Conservation (phyloP, 805 yeast genomes). For the Sugiyamaella marilandica region DNA sequence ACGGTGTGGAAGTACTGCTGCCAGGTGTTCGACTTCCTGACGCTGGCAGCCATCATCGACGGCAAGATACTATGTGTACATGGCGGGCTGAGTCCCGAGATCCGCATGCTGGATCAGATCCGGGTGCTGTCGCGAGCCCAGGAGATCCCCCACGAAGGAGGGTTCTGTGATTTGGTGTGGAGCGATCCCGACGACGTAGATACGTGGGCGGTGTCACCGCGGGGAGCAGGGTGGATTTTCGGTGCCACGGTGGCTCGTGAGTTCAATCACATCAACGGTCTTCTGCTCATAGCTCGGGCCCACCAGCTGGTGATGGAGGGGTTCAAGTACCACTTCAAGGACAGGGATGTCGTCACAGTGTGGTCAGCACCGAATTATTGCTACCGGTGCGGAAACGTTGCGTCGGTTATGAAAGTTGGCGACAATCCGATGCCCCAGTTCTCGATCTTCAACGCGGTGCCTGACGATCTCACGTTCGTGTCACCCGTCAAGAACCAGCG, state of each 20-base stretch:
- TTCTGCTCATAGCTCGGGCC: slow-evolving; percentile 87
- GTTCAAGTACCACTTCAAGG: slow-evolving; percentile 91
- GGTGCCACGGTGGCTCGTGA: slow-evolving; percentile 93
- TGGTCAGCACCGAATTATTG: slow-evolving; percentile 98
- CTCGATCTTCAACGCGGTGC: slow-evolving; percentile 88
- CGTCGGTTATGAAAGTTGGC: slow-evolving; percentile 94
- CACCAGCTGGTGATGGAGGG: slow-evolving; percentile 99
- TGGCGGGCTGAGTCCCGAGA: slow-evolving; percentile 96
- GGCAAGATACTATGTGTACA: slow-evolving; percentile 93
- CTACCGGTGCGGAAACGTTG: slow-evolving; percentile 96
- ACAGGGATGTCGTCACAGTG: slow-evolving; percentile 93
- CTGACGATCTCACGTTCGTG: slow-evolving; percentile 25
- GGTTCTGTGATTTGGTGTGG: slow-evolving; percentile 96
- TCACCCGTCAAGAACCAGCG: slow-evolving; percentile 25
- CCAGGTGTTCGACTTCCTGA: slow-evolving; percentile 90
- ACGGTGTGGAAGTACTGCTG: slow-evolving; percentile 97
- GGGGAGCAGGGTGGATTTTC: slow-evolving; percentile 98
- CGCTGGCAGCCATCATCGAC: slow-evolving; percentile 93
- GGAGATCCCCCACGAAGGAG: slow-evolving; percentile 99
- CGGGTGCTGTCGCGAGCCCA: slow-evolving; percentile 92
- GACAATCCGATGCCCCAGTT: slow-evolving; percentile 83
- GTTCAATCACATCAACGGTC: slow-evolving; percentile 90
- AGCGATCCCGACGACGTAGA: slow-evolving; percentile 97
- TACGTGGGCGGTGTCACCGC: slow-evolving; percentile 96
- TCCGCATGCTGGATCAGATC: slow-evolving; percentile 94